Base-by-base conservation (phyloP, 2,329 filamentous ascomycete genomes). In the Beauveria australis region DNA sequence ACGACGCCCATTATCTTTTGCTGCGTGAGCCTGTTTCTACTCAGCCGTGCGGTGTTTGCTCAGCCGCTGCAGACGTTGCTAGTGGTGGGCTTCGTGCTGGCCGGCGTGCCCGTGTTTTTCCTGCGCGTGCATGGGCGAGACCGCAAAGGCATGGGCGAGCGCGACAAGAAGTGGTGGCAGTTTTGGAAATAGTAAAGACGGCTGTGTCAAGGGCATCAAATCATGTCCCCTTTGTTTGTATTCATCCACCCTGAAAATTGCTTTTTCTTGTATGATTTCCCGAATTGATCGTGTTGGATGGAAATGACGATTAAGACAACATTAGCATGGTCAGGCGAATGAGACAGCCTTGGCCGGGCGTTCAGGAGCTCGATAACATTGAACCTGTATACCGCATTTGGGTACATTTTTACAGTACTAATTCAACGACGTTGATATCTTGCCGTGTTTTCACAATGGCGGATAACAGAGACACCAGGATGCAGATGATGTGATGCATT, bases 1-100 rank as follows among this genome's bases (percentile, higher is more conserved):
- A 89, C 88, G 1, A 99, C 94, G 2, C 94, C 94, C 12, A 93
- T 99, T 65, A 93, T 97, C 61, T 99, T 99, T 73, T 99, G 94
- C 81, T 99, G 94, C 70, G 94, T 99, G 44, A 96, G 91, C 71
- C 74, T 99, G 65, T 99, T 99, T 71, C 74, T 99, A 65, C 82
- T 99, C 47, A 92, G 87, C 69, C 81, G 94, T 55, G 92, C 92
- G 3, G 86, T 97, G 16, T 94, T 99, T 70, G 89, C 92, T 37
- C 88, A 96, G 74, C 94, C 94, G 5, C 68, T 96, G 56, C 92
- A 99, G 79, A 96, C 93, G 0, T 72, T 96, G 26, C 84, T 93
- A 24, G 94, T 99, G 8, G 78, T 97, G 6, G 87, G 78, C 0
- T 99, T 97, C 69, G 89, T 97, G 62, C 78, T 88, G 5, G 87